Conservation (phyloP, 495 filamentous ascomycete genomes). For the Rusavskia elegans region DNA sequence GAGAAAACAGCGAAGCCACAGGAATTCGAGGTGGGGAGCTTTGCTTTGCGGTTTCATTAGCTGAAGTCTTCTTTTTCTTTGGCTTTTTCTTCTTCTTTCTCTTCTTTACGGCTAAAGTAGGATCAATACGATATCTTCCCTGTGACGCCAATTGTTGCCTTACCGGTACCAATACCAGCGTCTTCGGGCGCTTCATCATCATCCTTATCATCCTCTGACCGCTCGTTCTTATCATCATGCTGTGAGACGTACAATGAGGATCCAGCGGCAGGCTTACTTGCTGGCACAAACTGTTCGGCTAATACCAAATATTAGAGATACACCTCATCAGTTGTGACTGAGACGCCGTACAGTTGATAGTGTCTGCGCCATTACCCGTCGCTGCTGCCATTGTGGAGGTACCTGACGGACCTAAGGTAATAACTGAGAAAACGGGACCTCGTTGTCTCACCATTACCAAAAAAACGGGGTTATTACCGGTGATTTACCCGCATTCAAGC, state of each 20-base stretch:
- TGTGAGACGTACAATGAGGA: neutral
- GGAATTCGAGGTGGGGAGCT: slow-evolving; percentile 39
- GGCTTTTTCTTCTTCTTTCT: slow-evolving; percentile 34
- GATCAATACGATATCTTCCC: slow-evolving; percentile 3
- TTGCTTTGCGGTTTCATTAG: slow-evolving; percentile 22
- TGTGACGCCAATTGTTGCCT: neutral
- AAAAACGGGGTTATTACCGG: no score
- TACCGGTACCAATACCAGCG: slow-evolving; percentile 28
- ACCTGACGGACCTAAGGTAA: no score
- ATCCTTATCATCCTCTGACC: slow-evolving; percentile 49
- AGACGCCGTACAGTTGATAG: neutral
- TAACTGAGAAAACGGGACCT: no score
- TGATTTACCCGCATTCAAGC: no score
- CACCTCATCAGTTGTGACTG: no score
- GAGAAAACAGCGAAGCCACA: slow-evolving; percentile 32
- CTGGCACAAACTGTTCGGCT: neutral
- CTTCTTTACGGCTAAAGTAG: slow-evolving; percentile 26
- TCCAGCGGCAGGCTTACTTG: neutral
- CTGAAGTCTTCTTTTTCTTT: slow-evolving; percentile 32
- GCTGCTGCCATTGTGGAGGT: neutral
- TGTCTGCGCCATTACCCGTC: neutral
- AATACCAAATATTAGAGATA: no score
- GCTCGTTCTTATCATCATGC: slow-evolving; percentile 34
- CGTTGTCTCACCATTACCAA: no score
- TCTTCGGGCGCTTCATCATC: slow-evolving; percentile 27